Evolutionary conservation across 2,329 filamentous ascomycete species (phyloP).

Genomic region (Aspergillus fumigatiaffinis): DNA sequence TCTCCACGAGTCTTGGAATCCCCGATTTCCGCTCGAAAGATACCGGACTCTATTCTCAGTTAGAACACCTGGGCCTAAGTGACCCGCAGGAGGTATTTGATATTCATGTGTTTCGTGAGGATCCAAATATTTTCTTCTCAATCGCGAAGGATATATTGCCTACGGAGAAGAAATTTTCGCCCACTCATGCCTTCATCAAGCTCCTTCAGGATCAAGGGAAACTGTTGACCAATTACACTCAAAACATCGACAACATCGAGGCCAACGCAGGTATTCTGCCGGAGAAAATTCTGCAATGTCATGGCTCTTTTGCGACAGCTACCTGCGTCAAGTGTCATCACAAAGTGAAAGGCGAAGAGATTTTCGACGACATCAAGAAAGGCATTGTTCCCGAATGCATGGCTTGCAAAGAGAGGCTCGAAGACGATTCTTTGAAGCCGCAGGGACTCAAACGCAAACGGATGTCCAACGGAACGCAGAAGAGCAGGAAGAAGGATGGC

Average conservation of each 20-base stretch:
- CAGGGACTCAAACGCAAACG: constrained; percentile 52
- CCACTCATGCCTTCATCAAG: constrained; percentile 90
- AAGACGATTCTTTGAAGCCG: constrained; percentile 37
- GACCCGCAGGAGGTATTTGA: constrained; percentile 97
- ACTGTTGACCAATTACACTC: constrained; percentile 93
- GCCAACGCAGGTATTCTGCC: constrained; percentile 74
- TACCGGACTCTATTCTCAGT: constrained; percentile 83
- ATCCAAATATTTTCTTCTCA: constrained; percentile 86
- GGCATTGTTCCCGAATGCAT: constrained; percentile 74
- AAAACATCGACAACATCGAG: constrained; percentile 98
- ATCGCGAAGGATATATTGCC: constrained; percentile 89
- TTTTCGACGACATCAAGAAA: constrained; percentile 74
- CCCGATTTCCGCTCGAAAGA: constrained; percentile 95
- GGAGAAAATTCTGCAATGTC: constrained; percentile 88
- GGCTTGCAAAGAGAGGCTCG: constrained; percentile 60
- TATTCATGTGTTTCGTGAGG: constrained; percentile 77
- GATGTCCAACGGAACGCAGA: constrained; percentile 44
- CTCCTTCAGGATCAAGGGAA: constrained; percentile 84
- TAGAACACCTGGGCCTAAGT: constrained; percentile 69
- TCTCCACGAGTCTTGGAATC: constrained; percentile 93
- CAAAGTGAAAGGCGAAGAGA: constrained; percentile 68
- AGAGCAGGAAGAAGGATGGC: constrained; percentile 53
- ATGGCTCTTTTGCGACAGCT: constrained; percentile 91
- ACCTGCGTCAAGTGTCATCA: constrained; percentile 79
- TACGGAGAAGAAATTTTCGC: constrained; percentile 72